Conservation (phyloP, 2,329 filamentous ascomycete genomes). For the Aspergillus pseudoterreus region DNA sequence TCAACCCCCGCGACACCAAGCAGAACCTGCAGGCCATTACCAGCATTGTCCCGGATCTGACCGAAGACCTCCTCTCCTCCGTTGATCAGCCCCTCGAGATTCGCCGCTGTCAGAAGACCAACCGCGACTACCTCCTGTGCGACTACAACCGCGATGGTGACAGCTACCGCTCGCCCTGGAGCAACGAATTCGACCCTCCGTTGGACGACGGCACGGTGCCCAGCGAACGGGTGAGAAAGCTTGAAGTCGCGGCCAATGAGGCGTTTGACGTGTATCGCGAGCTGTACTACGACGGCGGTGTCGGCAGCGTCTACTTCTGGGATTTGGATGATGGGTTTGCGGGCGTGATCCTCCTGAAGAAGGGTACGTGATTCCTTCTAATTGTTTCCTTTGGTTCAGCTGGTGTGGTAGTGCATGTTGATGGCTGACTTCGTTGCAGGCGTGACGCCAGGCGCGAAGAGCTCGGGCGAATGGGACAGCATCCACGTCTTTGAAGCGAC, state of each 20-base stretch:
- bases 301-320: constrained; percentile 97
- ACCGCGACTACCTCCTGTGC: constrained; percentile 94
- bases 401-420: too few relatives aligned
- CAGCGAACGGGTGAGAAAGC: constrained; percentile 83
- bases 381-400: too few relatives aligned
- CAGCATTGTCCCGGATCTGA: constrained; percentile 80
- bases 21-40: constrained; percentile 86
- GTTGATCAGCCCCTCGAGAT: constrained; percentile 93
- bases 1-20: constrained; percentile 90
- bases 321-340: constrained; percentile 97
- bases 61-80: constrained; percentile 95
- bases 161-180: constrained; percentile 98
- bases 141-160: constrained; percentile 99
- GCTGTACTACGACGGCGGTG: constrained; percentile 87
- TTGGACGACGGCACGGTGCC: constrained; percentile 84
- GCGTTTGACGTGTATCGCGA: constrained; percentile 96
- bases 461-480: constrained; percentile 88
- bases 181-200: constrained; percentile 94
- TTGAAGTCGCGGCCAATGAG: constrained; percentile 92
- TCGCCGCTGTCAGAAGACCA: constrained; percentile 79
- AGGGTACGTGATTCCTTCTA: constrained; percentile 54
- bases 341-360: constrained; percentile 92
- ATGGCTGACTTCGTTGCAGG: constrained; percentile 39
- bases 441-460: constrained; percentile 63
- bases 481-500: constrained; percentile 98